These are phyloP conservation scores for Moesziomyces sp. DNA, from an alignment of 1,284 basidiomycete species.

Conservation along the genomic window DNA sequence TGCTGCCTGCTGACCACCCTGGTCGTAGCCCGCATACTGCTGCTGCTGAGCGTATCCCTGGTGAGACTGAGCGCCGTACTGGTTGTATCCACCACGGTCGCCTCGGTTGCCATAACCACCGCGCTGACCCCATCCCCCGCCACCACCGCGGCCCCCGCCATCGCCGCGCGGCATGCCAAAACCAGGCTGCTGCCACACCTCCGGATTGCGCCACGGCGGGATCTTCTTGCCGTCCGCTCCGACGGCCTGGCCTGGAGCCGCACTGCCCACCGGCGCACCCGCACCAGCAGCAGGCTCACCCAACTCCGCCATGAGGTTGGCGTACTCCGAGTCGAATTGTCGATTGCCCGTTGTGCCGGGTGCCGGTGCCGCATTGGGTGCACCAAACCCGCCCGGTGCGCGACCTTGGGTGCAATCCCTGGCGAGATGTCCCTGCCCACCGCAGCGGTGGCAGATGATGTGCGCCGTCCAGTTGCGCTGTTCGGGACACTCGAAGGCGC, in stretches of 20 bases:
- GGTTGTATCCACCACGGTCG: constrained; percentile 8
- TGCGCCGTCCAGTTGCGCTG: constrained; percentile 64
- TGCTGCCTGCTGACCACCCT: constrained; percentile 3
- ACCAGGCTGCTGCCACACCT: constrained; percentile 60
- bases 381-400: constrained; percentile 74
- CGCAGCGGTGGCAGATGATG: constrained; percentile 66
- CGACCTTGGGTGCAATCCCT: constrained; percentile 60
- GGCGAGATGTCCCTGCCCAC: constrained; percentile 65
- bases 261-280: constrained; percentile 38
- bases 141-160: constrained; percentile 17
- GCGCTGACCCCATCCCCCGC: constrained; percentile 21
- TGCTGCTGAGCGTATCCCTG: constrained; percentile 5
- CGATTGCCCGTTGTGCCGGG: constrained; percentile 52
- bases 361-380: constrained; percentile 61
- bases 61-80: background rate
- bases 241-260: constrained; percentile 17
- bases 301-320: constrained; percentile 95
- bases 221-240: constrained; percentile 64
- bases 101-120: constrained; percentile 34
- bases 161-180: constrained; percentile 35
- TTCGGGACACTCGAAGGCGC: constrained; percentile 66
- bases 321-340: constrained; percentile 94
- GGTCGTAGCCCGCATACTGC: constrained; percentile 13
- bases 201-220: constrained; percentile 66
- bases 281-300: constrained; percentile 78